A percentile compares a stretch with the other conserved stretches of the same genome.
Conservation (phyloP, 306 rosid species). For the Pyrus bretschneideri region DNA sequence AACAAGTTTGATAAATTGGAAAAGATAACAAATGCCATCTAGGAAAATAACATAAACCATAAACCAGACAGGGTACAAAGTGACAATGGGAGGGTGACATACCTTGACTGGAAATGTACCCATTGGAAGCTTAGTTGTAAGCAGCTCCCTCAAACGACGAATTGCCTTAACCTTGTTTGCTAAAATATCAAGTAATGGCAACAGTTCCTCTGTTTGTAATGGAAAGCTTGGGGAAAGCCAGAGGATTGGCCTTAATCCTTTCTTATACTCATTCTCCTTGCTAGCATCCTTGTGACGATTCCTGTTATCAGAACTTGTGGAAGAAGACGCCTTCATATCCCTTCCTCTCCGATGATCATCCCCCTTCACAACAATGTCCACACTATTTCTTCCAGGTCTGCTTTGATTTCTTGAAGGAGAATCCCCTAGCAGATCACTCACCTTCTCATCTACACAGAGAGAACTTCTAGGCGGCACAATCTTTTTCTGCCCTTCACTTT, state of each 20-base stretch:
- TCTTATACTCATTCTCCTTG: constrained; percentile 89
- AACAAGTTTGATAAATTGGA: background rate
- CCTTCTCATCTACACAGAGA: constrained; percentile 76
- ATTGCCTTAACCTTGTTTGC: constrained; percentile 97
- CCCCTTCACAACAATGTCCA: constrained; percentile 55
- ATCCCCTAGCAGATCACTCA: constrained; percentile 75
- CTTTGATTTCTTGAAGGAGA: constrained; percentile 59
- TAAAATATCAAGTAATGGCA: constrained; percentile 94
- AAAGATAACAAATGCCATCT: background rate
- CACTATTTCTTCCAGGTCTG: constrained; percentile 77
- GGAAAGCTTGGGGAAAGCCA: constrained; percentile 98
- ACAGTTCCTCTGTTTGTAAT: constrained; percentile 68
- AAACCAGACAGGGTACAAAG: background rate
- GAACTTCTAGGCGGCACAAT: constrained; percentile 79
- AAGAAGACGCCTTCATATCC: constrained; percentile 40
- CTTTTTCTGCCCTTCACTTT: constrained; percentile 49
- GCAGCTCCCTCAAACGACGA: constrained; percentile 94
- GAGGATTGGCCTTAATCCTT: constrained; percentile 90
- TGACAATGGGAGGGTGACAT: constrained; percentile 18
- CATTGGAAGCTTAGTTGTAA: constrained; percentile 90
- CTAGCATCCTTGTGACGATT: constrained; percentile 62
- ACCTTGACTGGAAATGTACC: constrained; percentile 99
- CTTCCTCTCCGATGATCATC: constrained; percentile 75
- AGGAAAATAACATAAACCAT: background rate
- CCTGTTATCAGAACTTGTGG: constrained; percentile 47